Percentiles rank a stretch among this genome's conserved stretches.
phyloP scores from a whole-genome alignment of 1,284 basidiomycete genomes.

The Malassezia brasiliensis region DNA sequence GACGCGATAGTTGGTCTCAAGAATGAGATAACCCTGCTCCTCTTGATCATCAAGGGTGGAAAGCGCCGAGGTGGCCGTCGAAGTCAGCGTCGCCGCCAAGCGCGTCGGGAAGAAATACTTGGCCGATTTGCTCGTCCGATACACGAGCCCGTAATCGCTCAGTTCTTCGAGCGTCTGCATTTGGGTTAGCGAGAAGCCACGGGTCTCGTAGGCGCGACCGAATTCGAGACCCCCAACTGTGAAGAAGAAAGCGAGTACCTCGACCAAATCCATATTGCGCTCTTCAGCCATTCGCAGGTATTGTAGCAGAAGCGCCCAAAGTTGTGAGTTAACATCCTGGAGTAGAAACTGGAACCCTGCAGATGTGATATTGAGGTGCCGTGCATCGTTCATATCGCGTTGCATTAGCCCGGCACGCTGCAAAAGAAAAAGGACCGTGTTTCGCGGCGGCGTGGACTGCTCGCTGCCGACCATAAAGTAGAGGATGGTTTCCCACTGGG shows the following conservation, averaged over 20 bases:
- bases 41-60: slow-evolving; percentile 45
- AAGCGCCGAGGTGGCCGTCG: slow-evolving; percentile 50
- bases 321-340: slow-evolving; percentile 86
- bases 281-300: slow-evolving; percentile 53
- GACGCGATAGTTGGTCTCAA: slow-evolving; percentile 96
- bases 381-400: slow-evolving; percentile 1
- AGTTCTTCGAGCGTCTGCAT: slow-evolving; percentile 81
- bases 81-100: slow-evolving; percentile 78
- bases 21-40: slow-evolving; percentile 70
- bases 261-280: slow-evolving; percentile 67
- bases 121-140: slow-evolving; percentile 55
- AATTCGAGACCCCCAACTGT: slow-evolving; percentile 38
- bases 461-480: slow-evolving; percentile 98
- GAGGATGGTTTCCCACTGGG: slow-evolving; percentile 93
- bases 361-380: slow-evolving; percentile 66
- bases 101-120: slow-evolving; percentile 78
- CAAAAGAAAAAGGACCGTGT: slow-evolving; percentile 72
- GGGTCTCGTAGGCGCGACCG: slow-evolving; percentile 61
- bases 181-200: slow-evolving; percentile 68
- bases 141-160: slow-evolving; percentile 86
- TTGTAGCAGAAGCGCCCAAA: slow-evolving; percentile 91
- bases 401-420: slow-evolving; percentile 77
- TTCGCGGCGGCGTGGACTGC: slow-evolving; percentile 60
- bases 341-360: slow-evolving; percentile 93
- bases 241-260: slow-evolving; percentile 86